phyloP scores from a whole-genome alignment of 495 filamentous ascomycete genomes.

The Xylaria sp. region DNA sequence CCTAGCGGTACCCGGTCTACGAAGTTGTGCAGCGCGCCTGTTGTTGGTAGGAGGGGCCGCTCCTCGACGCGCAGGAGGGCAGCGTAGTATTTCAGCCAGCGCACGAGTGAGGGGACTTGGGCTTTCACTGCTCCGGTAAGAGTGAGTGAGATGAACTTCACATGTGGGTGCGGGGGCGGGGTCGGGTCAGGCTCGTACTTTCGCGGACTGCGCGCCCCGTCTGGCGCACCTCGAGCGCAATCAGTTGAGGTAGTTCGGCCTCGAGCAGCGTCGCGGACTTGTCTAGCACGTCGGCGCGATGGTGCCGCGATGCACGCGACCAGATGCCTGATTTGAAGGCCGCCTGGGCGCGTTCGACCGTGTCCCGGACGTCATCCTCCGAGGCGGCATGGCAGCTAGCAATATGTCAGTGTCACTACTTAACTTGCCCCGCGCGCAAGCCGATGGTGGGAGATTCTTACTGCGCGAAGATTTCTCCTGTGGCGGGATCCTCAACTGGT shows the following conservation, averaged over 20 bases:
- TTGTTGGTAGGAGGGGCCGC: constrained; percentile 65
- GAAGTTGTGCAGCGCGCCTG: constrained; percentile 67
- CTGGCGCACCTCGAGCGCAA: constrained; percentile 64
- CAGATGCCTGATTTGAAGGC: constrained; percentile 63
- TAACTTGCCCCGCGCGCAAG: neutral
- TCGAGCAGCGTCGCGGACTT: constrained; percentile 60
- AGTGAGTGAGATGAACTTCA: neutral
- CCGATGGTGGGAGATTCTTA: constrained; percentile 28
- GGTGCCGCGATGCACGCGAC: constrained; percentile 60
- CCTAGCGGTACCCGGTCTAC: constrained; percentile 65
- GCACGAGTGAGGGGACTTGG: constrained; percentile 65
- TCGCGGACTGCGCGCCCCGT: constrained; percentile 69
- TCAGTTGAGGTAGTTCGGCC: constrained; percentile 55
- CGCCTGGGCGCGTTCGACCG: constrained; percentile 53
- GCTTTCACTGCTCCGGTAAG: constrained; percentile 57
- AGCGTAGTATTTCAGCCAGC: constrained; percentile 72
- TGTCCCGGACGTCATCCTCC: constrained; percentile 51
- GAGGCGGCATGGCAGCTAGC: constrained; percentile 60
- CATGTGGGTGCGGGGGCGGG: neutral
- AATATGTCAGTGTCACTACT: constrained; percentile 24
- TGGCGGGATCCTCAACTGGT: constrained; percentile 47
- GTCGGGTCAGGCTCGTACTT: constrained; percentile 33
- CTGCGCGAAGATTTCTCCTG: constrained; percentile 45
- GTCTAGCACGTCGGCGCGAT: constrained; percentile 63
- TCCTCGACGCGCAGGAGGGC: constrained; percentile 66